Evolutionary conservation across 2,329 filamentous ascomycete species (phyloP).

Genomic region (Lojkania enalia): DNA sequence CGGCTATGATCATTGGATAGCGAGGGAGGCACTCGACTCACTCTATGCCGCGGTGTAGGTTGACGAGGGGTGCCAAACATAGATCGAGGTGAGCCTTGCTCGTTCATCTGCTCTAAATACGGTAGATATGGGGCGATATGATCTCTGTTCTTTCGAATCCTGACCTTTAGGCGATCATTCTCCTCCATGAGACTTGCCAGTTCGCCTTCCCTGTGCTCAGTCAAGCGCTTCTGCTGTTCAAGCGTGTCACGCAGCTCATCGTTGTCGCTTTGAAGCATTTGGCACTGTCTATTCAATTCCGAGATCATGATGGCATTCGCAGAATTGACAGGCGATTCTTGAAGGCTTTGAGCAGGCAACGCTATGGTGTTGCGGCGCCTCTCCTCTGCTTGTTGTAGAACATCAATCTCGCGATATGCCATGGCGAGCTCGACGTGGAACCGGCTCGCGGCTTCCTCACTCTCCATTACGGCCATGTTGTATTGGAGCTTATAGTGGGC

Average conservation of each 20-base stretch:
- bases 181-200: constrained; percentile 72
- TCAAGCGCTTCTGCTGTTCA: constrained; percentile 74
- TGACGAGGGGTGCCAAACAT: constrained; percentile 58
- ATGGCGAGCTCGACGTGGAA: constrained; percentile 91
- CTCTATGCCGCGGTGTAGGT: constrained; percentile 48
- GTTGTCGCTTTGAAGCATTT: constrained; percentile 69
- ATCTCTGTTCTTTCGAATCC: constrained; percentile 87
- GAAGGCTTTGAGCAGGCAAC: constrained; percentile 56
- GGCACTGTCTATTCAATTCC: constrained; percentile 58
- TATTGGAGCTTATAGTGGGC: constrained; percentile 91
- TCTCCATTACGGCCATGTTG: constrained; percentile 80
- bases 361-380: constrained; percentile 62
- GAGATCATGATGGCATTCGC: constrained; percentile 60
- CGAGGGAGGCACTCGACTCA: constrained; percentile 45
- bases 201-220: constrained; percentile 77
- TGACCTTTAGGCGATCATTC: constrained; percentile 74
- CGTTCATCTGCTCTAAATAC: constrained; percentile 42
- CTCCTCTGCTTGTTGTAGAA: constrained; percentile 74
- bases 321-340: constrained; percentile 53
- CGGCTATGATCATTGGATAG: constrained; percentile 47
- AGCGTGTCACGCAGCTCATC: constrained; percentile 65
- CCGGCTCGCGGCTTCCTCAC: constrained; percentile 80
- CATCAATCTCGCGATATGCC: constrained; percentile 84
- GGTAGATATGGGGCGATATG: constrained; percentile 67
- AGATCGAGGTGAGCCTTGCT: constrained; percentile 69